Evolutionary conservation across 2,329 filamentous ascomycete genomes (phyloP), one percentile per base, ranked within the genome.

Genomic region (Aspergillus tamarii): DNA sequence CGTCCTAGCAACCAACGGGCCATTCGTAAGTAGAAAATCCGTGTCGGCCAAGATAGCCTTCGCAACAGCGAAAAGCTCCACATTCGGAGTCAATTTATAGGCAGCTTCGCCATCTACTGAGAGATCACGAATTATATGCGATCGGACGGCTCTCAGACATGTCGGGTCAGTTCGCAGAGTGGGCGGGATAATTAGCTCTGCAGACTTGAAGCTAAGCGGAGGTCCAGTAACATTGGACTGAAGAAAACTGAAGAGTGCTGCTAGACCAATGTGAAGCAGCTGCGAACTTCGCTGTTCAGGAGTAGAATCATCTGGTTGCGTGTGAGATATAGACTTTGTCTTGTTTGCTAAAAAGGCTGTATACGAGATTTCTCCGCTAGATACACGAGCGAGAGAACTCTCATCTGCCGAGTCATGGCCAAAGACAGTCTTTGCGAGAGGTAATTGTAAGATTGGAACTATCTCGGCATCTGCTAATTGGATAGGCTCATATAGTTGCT

Each of bases 221-320:
- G 94, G 94, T 0, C 94, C 94, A 4, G 94, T 97, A 60, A 96
- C 91, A 74, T 93, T 97, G 1, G 88, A 88, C 76, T 97, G 94
- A 19, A 97, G 78, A 74, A 97, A 97, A 12, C 89, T 87, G 72
- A 92, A 86, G 12, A 97, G 83, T 1, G 90, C 87, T 1, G 90
- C 88, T 55, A 92, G 80, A 11, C 88, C 91, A 39, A 91, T 81
- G 52, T 87, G 80, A 60, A 88, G 67, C 9, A 83, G 65, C 56
- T 78, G 76, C 6, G 80, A 80, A 57, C 77, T 72, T 58, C 69
- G 69, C 67, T 76, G 72, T 61, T 72, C 69, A 14, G 60, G 46
- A 53, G 62, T 73, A 54, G 69, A 67, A 48, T 64, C 73, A 57
- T 69, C 69, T 56, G 41, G 59, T 8, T 65, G 61, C 19, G 61